Evolutionary conservation across 192 early-diverging fungal species (phyloP), one percentile per base, ranked within the genome.

Genomic region (Entophlyctis helioformis): DNA sequence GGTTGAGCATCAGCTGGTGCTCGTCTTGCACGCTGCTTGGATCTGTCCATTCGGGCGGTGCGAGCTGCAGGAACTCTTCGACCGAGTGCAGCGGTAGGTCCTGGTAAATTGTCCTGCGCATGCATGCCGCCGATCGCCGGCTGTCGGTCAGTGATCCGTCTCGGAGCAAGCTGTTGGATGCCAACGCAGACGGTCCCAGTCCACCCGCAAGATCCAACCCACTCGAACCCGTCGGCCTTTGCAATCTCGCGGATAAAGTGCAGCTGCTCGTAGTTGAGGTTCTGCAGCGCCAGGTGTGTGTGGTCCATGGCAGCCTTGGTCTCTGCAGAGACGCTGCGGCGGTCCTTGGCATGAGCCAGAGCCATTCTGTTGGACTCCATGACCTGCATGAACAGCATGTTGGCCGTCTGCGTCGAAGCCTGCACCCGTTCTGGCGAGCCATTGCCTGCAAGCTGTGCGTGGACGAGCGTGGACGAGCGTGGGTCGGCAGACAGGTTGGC

Each of bases 251-350:
- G 51, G 28, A 69, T 37, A 36, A 78, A 55, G 41, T 80, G 70
- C 18, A 68, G 59, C 23, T 62, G 53, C 55, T 80, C 78, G 54
- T 80, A 80, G 19, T 61, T 57, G 20, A 70, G 44, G 46, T 78
- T 73, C 43, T 76, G 72, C 42, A 76, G 55, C 8, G 47, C 55
- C 12, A 78, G 38, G 19, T 60, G 46, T 20, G 53, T 41, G 26
- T 51, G 45, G 54, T 80, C 76, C 72, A 80, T 79, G 16, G 35
- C 33, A 11, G 41, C 44, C 49, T 78, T 78, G 23, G 68, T 69
- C 35, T 80, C 74, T 35, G 53, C 36, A 13, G 78, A 79, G 20
- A 32, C 36, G 26, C 50, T 47, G 40, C 76, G 76, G 18, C 44
- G 56, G 29, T 50, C 50, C 18, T 48, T 45, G n/a, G 72, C 63